Evolutionary conservation across 306 rosid species (phyloP).

Genomic region (Prinsepia uniflora): DNA sequence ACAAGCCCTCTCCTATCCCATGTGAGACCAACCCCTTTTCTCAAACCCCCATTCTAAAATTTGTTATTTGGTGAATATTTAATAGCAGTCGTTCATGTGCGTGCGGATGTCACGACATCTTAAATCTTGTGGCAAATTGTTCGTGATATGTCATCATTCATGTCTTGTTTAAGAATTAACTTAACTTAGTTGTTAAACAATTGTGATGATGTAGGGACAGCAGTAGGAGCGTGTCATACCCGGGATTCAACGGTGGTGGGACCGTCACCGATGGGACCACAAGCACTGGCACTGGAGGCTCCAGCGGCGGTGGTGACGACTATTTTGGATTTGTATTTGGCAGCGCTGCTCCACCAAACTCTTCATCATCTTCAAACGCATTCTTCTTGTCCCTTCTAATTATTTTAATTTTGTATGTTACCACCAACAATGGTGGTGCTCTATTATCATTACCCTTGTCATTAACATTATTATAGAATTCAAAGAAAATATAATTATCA

Average conservation of each 20-base stretch:
- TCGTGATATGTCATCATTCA: background rate
- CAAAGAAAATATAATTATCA: constrained; percentile 17
- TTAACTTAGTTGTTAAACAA: constrained; percentile 14
- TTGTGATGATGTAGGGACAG: constrained; percentile 50
- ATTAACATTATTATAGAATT: constrained; percentile 32
- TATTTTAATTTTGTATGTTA: constrained; percentile 46
- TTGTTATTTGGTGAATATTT: background rate
- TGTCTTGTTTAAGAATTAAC: background rate
- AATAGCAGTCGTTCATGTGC: background rate
- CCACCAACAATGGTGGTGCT: constrained; percentile 38
- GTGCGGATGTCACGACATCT: background rate
- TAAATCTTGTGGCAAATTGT: background rate
- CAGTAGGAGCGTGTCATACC: constrained; percentile 34
- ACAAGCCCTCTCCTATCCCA: background rate
- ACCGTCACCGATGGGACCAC: constrained; percentile 40
- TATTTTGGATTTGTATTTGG: constrained; percentile 79
- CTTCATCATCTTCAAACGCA: constrained; percentile 29
- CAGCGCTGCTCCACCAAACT: constrained; percentile 35
- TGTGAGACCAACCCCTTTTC: constrained; percentile 7
- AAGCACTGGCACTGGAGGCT: constrained; percentile 34
- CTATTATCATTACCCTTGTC: constrained; percentile 29
- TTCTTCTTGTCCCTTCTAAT: constrained; percentile 47
- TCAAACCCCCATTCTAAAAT: background rate
- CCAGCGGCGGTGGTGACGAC: constrained; percentile 49
- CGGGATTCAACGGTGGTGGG: constrained; percentile 49